phyloP scores from a whole-genome alignment of 345 rosid species.

The Brassica incana region DNA sequence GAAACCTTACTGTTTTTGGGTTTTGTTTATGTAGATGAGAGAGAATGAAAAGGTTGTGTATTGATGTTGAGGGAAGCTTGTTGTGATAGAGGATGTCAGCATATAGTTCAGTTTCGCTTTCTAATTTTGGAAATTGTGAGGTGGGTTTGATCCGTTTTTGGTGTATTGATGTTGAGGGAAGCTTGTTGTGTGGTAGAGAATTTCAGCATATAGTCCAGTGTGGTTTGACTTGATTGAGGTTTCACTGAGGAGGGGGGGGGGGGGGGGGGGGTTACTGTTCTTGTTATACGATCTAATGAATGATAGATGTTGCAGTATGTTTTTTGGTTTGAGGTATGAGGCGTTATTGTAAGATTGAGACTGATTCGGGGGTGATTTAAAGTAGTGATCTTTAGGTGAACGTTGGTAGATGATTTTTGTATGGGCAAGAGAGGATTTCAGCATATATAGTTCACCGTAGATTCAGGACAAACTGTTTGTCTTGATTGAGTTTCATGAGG shows the following conservation, averaged over 20 bases:
- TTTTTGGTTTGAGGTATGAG: background rate
- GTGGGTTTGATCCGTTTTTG: conserved; percentile 21
- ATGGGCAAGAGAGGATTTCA: background rate
- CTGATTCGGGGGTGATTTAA: background rate
- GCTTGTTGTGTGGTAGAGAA: background rate
- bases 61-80: conserved; percentile 2
- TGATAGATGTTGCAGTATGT: background rate
- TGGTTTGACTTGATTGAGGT: background rate
- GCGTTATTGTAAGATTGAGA: background rate
- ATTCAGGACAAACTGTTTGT: background rate
- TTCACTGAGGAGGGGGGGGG: background rate
- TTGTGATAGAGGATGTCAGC: background rate
- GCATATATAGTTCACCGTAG: background rate
- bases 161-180: conserved; percentile 5
- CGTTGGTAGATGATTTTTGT: background rate
- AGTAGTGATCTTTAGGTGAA: background rate
- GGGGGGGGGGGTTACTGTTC: background rate
- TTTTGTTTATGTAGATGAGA: conserved; percentile 10
- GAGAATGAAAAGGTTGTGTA: conserved; percentile 12
- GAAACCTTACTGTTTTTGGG: conserved; percentile 1
- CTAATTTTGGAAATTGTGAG: conserved; percentile 14
- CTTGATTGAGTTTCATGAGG: background rate
- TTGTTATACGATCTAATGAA: background rate
- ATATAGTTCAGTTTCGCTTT: background rate
- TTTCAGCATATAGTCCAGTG: background rate